Percentiles rank a stretch among this genome's conserved stretches.
These are phyloP conservation scores for Chlorella sp. DNA, from an alignment of 139 green algal genomes.

Conservation along the genomic window DNA sequence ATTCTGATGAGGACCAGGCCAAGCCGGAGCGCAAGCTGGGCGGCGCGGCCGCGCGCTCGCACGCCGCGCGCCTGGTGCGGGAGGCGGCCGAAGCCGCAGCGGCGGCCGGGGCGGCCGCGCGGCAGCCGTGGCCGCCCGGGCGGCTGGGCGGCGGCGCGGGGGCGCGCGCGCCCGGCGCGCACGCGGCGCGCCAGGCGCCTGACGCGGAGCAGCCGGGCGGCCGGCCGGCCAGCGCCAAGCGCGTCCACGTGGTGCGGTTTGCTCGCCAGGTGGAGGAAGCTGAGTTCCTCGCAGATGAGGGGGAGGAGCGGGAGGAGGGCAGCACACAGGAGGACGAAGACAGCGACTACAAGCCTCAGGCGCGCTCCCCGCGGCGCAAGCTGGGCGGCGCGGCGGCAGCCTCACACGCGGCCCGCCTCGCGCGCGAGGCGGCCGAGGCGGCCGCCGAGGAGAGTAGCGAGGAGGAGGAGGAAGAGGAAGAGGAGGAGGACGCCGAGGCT, in stretches of 20 bases:
- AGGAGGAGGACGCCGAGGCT: background rate
- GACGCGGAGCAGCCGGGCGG: too few relatives aligned
- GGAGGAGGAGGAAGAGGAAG: background rate
- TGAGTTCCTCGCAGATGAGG: too few relatives aligned
- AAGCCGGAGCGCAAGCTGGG: slow-evolving; percentile 8
- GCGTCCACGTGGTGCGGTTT: too few relatives aligned
- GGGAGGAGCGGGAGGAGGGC: background rate
- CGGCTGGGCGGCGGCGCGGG: too few relatives aligned
- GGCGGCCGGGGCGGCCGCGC: too few relatives aligned
- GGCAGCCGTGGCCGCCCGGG: too few relatives aligned
- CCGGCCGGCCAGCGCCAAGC: too few relatives aligned
- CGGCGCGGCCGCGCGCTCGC: slow-evolving; percentile 10
- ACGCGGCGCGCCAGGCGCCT: too few relatives aligned
- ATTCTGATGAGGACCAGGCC: background rate
- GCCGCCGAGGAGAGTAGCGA: background rate
- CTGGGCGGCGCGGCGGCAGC: too few relatives aligned
- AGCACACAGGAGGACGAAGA: background rate
- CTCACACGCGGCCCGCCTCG: background rate
- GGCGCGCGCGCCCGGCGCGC: too few relatives aligned
- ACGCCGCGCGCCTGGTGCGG: slow-evolving; percentile 9
- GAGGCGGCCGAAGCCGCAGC: too few relatives aligned
- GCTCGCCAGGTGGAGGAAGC: too few relatives aligned
- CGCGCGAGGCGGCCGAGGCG: slow-evolving; percentile 4
- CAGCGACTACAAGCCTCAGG: background rate
- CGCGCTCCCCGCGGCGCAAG: background rate